These are phyloP conservation scores for Rhodotorula graminis DNA, from an alignment of 768 basidiomycete species.

Conservation along the genomic window DNA sequence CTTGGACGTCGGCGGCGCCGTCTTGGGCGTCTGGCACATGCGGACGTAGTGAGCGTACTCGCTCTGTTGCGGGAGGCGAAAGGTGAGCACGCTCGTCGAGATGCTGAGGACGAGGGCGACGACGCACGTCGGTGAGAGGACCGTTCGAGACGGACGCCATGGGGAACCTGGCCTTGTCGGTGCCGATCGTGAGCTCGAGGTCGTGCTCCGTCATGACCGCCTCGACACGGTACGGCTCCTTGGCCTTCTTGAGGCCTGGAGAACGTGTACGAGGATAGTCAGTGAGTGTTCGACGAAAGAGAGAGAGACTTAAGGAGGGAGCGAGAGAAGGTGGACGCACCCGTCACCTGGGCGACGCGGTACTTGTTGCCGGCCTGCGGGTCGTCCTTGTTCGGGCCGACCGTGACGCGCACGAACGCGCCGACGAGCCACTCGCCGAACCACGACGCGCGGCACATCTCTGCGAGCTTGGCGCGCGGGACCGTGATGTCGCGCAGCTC, in stretches of 20 bases:
- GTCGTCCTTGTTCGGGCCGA: slow-evolving; percentile 56
- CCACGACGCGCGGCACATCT: slow-evolving; percentile 69
- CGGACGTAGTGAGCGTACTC: slow-evolving; percentile 64
- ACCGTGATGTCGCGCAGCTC: slow-evolving; percentile 64
- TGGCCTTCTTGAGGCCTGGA: slow-evolving; percentile 2
- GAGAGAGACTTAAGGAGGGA: too few relatives aligned
- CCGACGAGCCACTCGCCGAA: slow-evolving; percentile 80
- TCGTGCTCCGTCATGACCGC: slow-evolving; percentile 52
- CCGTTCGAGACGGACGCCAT: slow-evolving; percentile 88
- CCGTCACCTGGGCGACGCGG: slow-evolving; percentile 71
- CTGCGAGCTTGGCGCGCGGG: slow-evolving; percentile 66
- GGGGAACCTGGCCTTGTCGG: slow-evolving; percentile 56
- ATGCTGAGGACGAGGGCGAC: not conserved
- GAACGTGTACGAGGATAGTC: too few relatives aligned
- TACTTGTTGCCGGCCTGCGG: slow-evolving; percentile 58
- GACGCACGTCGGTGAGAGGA: slow-evolving; percentile 59
- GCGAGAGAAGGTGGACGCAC: slow-evolving; percentile 48
- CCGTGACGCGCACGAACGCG: slow-evolving; percentile 77
- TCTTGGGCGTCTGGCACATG: slow-evolving; percentile 53
- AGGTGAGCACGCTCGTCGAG: not conserved
- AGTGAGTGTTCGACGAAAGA: too few relatives aligned
- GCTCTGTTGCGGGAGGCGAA: slow-evolving; percentile 51
- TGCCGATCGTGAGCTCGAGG: slow-evolving; percentile 73
- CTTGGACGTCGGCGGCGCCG: slow-evolving; percentile 58
- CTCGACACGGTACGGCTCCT: slow-evolving; percentile 33